Conservation (phyloP, 805 yeast species). For the Schizosaccharomyces osmophilus region DNA sequence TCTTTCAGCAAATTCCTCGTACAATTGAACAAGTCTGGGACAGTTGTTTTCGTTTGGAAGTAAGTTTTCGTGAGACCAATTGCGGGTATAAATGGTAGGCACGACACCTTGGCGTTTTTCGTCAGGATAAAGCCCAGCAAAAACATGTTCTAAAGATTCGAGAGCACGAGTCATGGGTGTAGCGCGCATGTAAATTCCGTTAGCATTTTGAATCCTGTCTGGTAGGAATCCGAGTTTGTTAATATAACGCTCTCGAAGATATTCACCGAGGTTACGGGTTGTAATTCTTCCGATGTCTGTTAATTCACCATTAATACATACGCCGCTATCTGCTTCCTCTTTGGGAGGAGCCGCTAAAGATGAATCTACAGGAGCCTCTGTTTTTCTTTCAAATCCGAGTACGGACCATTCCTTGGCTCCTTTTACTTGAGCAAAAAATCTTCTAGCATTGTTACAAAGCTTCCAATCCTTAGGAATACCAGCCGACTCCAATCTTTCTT, state of each 20-base stretch:
- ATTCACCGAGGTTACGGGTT: conserved; percentile 6
- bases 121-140: conserved; percentile 8
- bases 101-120: conserved; percentile 1
- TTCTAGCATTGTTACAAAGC: conserved; percentile 1
- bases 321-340: not conserved
- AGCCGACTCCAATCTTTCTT: conserved; percentile 7
- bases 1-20: conserved; percentile 5
- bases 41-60: conserved; percentile 6
- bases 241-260: conserved; percentile 7
- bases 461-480: conserved; percentile 2
- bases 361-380: not conserved
- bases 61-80: conserved; percentile 9
- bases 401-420: not conserved
- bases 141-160: conserved; percentile 8
- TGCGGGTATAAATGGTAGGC: conserved; percentile 7
- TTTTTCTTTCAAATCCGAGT: not conserved
- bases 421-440: not conserved
- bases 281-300: conserved; percentile 8
- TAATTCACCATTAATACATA: conserved; percentile 4
- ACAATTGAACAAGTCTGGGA: conserved; percentile 6
- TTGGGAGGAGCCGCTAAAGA: not conserved
- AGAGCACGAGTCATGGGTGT: conserved; percentile 8
- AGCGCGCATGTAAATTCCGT: conserved; percentile 7
- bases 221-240: conserved; percentile 7
- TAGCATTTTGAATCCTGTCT: conserved; percentile 1